Evolutionary conservation across 1,139 yeast species (phyloP), one percentile per base, ranked within the genome.

Genomic region (Zygosaccharomyces sapae): DNA sequence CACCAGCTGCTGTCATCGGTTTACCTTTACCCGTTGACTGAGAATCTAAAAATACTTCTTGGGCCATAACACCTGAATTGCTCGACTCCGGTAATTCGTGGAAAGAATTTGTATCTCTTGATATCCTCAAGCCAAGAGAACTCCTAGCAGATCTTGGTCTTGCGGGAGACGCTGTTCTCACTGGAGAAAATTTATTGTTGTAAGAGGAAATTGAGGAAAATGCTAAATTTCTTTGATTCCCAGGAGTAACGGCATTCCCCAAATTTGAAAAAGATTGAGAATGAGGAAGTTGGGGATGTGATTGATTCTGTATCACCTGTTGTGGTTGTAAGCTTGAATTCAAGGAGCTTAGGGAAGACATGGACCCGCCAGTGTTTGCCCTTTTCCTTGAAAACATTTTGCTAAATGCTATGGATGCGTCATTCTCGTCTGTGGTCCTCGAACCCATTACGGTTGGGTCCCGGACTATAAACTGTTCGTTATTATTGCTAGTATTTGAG

Each of bases 381-480:
- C 65, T 56, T 44, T 61, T 63, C 47, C 63, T 59, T 16, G 59
- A 54, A 47, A 65, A 62, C 56, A 65, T 55, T 45, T 62, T 65
- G 43, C 62, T 63, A 36, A 66, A 66, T 43, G 68, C 69, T 29
- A 64, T 56, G 5, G 67, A 61, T 2, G 69, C 69, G 53, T 66
- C 69, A 48, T 64, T 65, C 35, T 64, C 67, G 41, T 62, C 67
- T 34, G 37, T 44, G 20, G 38, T 40, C 33, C 41, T 46, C 12
- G 40, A 38, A 16, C 38, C 43, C 25, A 30, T n/a, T 7, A 37
- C 20, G 20, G 44, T 30, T 7, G 45, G 42, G 37, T 45, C 51
- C 25, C 45, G 41, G 10, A 27, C n/a, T 6, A 38, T 24, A 38
- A 38, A 38, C 16, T 40, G 30, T 19, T 40, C 35, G 20, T 39